Evolutionary conservation across 441 rosid species (phyloP), one percentile per base, ranked within the genome.

Genomic region (Geranium incanum): DNA sequence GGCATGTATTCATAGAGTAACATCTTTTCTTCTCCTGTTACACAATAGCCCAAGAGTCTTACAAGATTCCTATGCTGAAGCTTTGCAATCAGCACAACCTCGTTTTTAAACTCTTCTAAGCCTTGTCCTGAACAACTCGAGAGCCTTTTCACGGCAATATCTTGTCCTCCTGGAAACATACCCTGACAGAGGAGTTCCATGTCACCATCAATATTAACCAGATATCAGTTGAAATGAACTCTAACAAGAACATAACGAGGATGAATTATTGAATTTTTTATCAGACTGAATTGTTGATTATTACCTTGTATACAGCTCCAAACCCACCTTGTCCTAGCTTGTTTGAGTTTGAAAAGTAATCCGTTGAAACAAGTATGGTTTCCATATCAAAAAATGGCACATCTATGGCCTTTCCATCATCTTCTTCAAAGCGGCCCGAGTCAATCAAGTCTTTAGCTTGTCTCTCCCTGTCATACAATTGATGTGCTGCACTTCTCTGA

Each of bases 11-110:
- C 92, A 63, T 86, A 86, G 18, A 87, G 66, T 12, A 83, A 69
- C 50, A 87, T 79, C 77, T 87, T 84, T 60, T 86, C 91, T 18
- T 78, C 84, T 70, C 83, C 82, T 48, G 75, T 66, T 55, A 83
- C 71, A 66, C 89, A 87, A n/a, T 84, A 87, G 18, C 94, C 91
- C 75, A 83, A 72, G 50, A 87, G 85, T 59, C 86, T 81, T 0
- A 87, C 91, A 5, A 89, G 90, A 73, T 89, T 89, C 72, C 89
- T 76, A 65, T 86, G 95, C 71, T 89, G 92, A 8, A 87, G 82
- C 71, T 82, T 87, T 39, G 90, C 90, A 71, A 89, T 89, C 76
- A 87, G 77, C 45, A 87, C 41, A 38, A 87, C 86, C 75, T 88
- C 94, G 71, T 86, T 88, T 68, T 88, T 84, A 66, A 88, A 88